Conservation (phyloP, 495 filamentous ascomycete species). For the Penicillium riverlandense region DNA sequence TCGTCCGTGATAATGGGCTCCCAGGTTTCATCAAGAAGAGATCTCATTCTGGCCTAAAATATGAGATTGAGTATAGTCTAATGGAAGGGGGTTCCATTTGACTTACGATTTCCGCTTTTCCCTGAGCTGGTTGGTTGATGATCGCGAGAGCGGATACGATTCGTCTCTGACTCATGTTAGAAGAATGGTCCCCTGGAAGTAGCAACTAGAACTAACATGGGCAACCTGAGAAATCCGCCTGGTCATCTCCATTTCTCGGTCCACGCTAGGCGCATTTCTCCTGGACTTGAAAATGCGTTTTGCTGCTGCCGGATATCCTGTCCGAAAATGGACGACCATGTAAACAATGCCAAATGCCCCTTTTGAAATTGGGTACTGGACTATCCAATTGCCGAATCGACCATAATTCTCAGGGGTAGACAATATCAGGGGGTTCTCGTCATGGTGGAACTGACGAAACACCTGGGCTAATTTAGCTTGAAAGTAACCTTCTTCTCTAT, state of each 20-base stretch:
- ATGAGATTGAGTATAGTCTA: too few species aligned
- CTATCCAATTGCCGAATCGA: not conserved
- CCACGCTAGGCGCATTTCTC: not conserved
- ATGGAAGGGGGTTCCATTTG: too few species aligned
- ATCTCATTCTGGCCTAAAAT: not conserved
- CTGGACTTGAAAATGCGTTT: not conserved
- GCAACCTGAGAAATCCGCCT: not conserved
- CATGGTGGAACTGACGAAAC: not conserved
- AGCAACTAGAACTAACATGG: not conserved
- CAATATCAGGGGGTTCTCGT: not conserved
- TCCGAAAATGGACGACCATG: not conserved
- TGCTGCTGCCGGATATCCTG: constrained; percentile 1
- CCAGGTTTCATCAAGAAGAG: not conserved
- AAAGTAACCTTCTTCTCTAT: not conserved
- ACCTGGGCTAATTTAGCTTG: not conserved
- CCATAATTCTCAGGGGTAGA: not conserved
- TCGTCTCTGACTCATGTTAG: too few species aligned
- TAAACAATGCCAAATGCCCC: not conserved
- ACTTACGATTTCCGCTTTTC: not conserved
- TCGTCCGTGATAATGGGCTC: not conserved
- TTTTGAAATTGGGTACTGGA: constrained; percentile 1
- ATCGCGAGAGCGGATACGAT: not conserved
- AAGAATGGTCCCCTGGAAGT: too few species aligned
- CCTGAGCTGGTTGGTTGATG: not conserved
- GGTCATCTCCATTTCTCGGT: not conserved